A percentile compares a stretch with the other conserved stretches of the same genome.
Evolutionary conservation across 2,329 filamentous ascomycete species (phyloP).

Genomic region (Alternaria infectoria): DNA sequence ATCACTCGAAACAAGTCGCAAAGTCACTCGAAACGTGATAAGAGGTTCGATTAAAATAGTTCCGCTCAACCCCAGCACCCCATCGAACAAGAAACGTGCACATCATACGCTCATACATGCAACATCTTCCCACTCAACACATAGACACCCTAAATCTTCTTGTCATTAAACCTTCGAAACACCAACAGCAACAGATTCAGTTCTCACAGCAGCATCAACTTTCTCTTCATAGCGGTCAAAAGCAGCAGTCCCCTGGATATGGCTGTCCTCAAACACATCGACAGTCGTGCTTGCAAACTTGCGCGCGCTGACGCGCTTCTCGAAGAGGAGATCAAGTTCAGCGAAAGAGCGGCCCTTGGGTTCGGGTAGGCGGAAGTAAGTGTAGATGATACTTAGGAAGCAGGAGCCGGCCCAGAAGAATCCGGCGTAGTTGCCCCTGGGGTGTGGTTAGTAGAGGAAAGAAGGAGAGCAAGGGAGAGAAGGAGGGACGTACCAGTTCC

Average conservation of each 20-base stretch:
- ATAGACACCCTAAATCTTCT: constrained; percentile 2
- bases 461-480: neutral
- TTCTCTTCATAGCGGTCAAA: constrained; percentile 47
- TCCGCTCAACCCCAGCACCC: neutral
- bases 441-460: neutral
- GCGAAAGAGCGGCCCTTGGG: constrained; percentile 81
- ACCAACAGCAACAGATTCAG: constrained; percentile 23
- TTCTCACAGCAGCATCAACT: constrained; percentile 30
- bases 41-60: neutral
- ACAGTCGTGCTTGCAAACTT: constrained; percentile 69
- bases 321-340: constrained; percentile 85
- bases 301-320: constrained; percentile 71
- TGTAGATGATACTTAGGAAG: constrained; percentile 81
- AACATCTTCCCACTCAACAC: neutral
- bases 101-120: neutral
- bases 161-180: constrained; percentile 11
- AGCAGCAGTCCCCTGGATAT: constrained; percentile 33
- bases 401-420: constrained; percentile 89
- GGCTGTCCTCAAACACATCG: constrained; percentile 57
- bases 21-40: too few species aligned
- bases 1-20: too few species aligned
- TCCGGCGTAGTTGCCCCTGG: constrained; percentile 78
- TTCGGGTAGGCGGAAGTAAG: constrained; percentile 81
- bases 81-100: neutral
- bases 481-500: constrained; percentile 63